These are phyloP conservation scores for Talaromyces wortmannii DNA, from an alignment of 495 filamentous ascomycete genomes.

Conservation along the genomic window DNA sequence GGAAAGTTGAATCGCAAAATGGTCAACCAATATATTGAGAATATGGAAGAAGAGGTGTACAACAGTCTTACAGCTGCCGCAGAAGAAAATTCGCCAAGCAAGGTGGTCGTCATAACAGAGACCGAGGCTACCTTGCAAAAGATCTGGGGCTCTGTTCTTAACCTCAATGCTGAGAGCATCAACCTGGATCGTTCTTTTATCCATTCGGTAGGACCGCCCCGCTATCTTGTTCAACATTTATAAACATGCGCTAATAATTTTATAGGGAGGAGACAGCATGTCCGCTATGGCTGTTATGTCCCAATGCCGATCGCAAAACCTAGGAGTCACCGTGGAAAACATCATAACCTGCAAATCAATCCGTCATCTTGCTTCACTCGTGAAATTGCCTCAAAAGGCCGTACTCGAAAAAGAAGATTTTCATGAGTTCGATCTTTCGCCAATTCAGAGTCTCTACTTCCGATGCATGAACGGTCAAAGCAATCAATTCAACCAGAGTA, in stretches of 20 bases:
- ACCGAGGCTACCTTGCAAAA: constrained; percentile 16
- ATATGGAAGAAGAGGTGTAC: constrained; percentile 8
- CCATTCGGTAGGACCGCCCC: constrained; percentile 5
- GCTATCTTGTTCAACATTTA: constrained; percentile 5
- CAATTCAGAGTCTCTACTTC: constrained; percentile 16
- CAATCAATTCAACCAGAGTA: constrained; percentile 19
- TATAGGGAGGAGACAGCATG: constrained; percentile 36
- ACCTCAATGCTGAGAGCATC: constrained; percentile 15
- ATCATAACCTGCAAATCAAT: constrained; percentile 17
- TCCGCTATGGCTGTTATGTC: constrained; percentile 38
- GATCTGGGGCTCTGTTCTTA: constrained; percentile 31
- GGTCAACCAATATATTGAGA: constrained; percentile 10
- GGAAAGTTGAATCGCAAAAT: constrained; percentile 33
- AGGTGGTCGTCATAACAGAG: constrained; percentile 6
- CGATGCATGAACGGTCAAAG: constrained; percentile 21
- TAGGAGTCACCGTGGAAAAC: constrained; percentile 15
- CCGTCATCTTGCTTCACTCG: constrained; percentile 11
- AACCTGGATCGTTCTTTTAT: constrained; percentile 46
- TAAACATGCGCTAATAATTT: not conserved
- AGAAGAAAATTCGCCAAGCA: not conserved
- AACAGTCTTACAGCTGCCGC: constrained; percentile 2
- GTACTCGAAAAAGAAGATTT: constrained; percentile 5
- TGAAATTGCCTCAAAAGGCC: constrained; percentile 7
- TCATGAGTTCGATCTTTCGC: constrained; percentile 11
- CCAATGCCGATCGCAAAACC: constrained; percentile 11